Conservation (phyloP, 306 rosid genomes). For the Cucurbita ficifolia region DNA sequence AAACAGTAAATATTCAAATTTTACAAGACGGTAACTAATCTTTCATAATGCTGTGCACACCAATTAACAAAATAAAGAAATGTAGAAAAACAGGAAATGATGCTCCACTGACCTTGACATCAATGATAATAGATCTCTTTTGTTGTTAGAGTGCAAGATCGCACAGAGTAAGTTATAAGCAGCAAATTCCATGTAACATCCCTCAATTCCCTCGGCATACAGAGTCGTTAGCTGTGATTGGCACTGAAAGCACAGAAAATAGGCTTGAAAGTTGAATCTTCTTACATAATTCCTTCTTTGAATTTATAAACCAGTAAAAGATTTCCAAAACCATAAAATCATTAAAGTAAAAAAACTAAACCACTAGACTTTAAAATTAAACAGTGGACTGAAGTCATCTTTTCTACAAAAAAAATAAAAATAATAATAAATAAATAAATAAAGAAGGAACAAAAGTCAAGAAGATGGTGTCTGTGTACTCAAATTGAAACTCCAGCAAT, state of each 20-base stretch:
- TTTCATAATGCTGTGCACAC: not conserved
- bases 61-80: not conserved
- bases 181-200: constrained; percentile 86
- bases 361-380: not conserved
- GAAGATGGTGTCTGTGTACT: not conserved
- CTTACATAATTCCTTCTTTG: not conserved
- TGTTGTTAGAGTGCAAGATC: constrained; percentile 76
- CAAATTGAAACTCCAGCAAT: not conserved
- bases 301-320: not conserved
- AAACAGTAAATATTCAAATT: not conserved
- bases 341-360: not conserved
- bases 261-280: not conserved
- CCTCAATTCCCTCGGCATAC: constrained; percentile 82
- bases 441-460: not conserved
- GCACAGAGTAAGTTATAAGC: constrained; percentile 94
- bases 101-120: constrained; percentile 56
- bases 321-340: not conserved
- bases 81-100: not conserved
- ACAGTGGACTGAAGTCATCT: not conserved
- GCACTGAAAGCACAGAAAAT: constrained; percentile 50
- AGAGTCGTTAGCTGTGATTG: constrained; percentile 74
- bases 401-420: not conserved
- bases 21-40: not conserved
- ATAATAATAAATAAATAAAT: too few species aligned
- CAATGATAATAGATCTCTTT: constrained; percentile 71